These are phyloP conservation scores for Hemisphaericaspora nanyangensis DNA, from an alignment of 805 yeast species.

Conservation along the genomic window DNA sequence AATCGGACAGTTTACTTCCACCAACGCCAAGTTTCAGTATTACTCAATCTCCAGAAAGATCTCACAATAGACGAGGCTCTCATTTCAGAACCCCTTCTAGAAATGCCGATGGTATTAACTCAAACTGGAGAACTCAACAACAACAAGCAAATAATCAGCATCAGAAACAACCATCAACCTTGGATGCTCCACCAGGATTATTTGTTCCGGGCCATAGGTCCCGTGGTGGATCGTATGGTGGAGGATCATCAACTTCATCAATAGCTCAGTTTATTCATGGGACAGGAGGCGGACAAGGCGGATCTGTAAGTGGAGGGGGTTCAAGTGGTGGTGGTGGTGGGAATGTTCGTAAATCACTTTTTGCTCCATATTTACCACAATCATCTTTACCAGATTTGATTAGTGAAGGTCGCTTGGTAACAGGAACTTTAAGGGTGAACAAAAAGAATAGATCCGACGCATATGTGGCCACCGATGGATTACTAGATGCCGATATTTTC, in stretches of 20 bases:
- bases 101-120: slow-evolving; percentile 43
- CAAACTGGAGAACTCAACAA: slow-evolving; percentile 66
- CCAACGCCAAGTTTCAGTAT: slow-evolving; percentile 51
- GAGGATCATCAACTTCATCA: slow-evolving; percentile 54
- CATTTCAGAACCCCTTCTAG: slow-evolving; percentile 39
- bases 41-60: slow-evolving; percentile 34
- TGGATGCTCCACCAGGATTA: slow-evolving; percentile 26
- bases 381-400: slow-evolving; percentile 85
- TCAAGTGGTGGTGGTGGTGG: slow-evolving; percentile 2
- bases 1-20: slow-evolving; percentile 34
- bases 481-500: slow-evolving; percentile 92
- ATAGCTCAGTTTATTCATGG: slow-evolving; percentile 35
- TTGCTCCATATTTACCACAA: slow-evolving; percentile 96
- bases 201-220: slow-evolving; percentile 80
- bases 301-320: no score
- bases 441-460: slow-evolving; percentile 97
- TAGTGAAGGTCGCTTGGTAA: slow-evolving; percentile 84
- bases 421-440: slow-evolving; percentile 90
- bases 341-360: slow-evolving; percentile 69
- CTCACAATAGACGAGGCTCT: slow-evolving; percentile 36
- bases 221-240: slow-evolving; percentile 61
- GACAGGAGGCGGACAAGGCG: no score
- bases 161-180: slow-evolving; percentile 7
- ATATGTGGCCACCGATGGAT: slow-evolving; percentile 94
- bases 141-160: slow-evolving; percentile 14